Evolutionary conservation across 371 early-diverging fungal species (phyloP), one percentile per base, ranked within the genome.

Genomic region (Conidiobolus incongruus): DNA sequence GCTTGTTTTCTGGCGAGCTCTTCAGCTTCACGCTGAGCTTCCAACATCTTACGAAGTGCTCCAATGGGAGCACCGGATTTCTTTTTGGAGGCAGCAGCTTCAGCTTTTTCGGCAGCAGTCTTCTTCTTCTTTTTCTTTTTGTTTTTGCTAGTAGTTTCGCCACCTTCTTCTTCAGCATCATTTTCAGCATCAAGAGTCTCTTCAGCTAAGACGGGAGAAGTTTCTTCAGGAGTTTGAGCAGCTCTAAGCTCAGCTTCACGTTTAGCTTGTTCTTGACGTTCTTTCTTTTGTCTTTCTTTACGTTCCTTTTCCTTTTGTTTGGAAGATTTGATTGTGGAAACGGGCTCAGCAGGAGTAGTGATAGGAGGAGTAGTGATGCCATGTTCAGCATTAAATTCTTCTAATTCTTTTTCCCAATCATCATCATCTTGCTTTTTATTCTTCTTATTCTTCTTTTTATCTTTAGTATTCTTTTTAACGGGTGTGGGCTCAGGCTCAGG

Each of bases 41-140:
- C 80, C 17, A 84, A 46, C 52, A 66, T 59, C 47, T 64, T 62
- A 44, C 73, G 64, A 36, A 83, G 61, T 2, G 87, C 87, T 4
- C 69, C 66, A 40, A 80, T 10, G 2, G 52, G 56, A 19, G 53
- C 59, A 7, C 59, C 63, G 58, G 63, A 65, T 58, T 69, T 66
- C 53, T 61, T 64, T 38, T 57, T 53, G 41, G 60, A 52, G 24
- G 46, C 59, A 44, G 60, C 54, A 40, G 63, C 61, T 47, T 67
- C 57, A 22, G 39, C 45, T 22, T 52, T 47, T 2, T 53, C 51
- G 12, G 15, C 19, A 4, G 19, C 41, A 23, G 52, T 42, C 42
- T 58, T 61, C 47, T 65, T 63, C 47, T 58, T 63, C 56, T 63
- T 63, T 46, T 61, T 60, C 50, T 52, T 56, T 50, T 63, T 65